Conservation (phyloP, 2,329 filamentous ascomycete genomes). For the Aspergillus neotritici region DNA sequence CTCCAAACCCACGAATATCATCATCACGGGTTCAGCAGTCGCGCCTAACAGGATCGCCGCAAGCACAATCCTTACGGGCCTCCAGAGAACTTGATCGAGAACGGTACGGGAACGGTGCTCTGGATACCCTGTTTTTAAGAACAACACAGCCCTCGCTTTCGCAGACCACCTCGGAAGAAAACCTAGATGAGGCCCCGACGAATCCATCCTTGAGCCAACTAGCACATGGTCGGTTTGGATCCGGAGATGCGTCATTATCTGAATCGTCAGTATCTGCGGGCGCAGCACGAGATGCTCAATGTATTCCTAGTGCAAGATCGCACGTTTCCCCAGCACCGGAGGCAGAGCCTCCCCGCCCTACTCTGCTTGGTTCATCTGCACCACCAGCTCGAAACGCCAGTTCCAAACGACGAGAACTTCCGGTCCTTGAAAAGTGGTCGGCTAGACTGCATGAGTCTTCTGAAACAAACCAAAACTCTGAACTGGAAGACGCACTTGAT, state of each 20-base stretch:
- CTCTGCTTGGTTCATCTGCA: background rate
- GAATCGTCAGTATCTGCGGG: background rate
- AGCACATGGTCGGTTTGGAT: constrained; percentile 12
- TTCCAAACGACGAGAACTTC: constrained; percentile 14
- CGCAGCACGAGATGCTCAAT: background rate
- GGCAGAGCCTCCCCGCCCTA: background rate
- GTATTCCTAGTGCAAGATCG: background rate
- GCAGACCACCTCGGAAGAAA: background rate
- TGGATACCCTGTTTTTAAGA: constrained; percentile 29
- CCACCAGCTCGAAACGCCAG: background rate
- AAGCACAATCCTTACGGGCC: constrained; percentile 2
- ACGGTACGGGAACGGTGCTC: constrained; percentile 21
- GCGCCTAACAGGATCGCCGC: background rate
- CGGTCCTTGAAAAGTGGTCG: constrained; percentile 22
- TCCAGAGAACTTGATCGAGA: constrained; percentile 18
- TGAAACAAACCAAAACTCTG: constrained; percentile 8
- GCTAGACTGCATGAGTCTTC: constrained; percentile 16
- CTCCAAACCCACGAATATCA: constrained; percentile 7
- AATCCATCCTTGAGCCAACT: constrained; percentile 9
- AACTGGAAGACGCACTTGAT: constrained; percentile 31
- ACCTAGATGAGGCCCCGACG: background rate
- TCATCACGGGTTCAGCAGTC: constrained; percentile 3
- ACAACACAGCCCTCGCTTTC: constrained; percentile 7
- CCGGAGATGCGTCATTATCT: background rate
- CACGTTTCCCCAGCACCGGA: background rate